Evolutionary conservation across 345 rosid species (phyloP).

Genomic region (Salix viminalis): DNA sequence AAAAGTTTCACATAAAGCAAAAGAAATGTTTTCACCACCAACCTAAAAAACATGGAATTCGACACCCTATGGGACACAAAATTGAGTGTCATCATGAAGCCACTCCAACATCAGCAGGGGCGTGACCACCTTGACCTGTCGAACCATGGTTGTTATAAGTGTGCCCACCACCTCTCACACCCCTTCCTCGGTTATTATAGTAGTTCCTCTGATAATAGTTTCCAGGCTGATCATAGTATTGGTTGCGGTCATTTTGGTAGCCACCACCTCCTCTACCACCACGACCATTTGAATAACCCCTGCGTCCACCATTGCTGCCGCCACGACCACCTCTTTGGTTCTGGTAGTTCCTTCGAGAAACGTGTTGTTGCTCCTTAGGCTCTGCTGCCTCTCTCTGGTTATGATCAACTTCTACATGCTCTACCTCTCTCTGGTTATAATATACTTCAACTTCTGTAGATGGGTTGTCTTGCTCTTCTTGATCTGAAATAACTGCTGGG

Average conservation of each 20-base stretch:
- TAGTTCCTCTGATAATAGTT: slow-evolving; percentile 65
- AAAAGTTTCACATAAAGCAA: slow-evolving; percentile 4
- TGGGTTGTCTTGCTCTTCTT: slow-evolving; percentile 40
- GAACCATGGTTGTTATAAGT: slow-evolving; percentile 37
- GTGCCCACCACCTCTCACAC: slow-evolving; percentile 52
- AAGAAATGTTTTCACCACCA: slow-evolving; percentile 8
- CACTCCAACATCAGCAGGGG: slow-evolving; percentile 46
- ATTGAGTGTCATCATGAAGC: slow-evolving; percentile 27
- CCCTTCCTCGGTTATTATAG: slow-evolving; percentile 59
- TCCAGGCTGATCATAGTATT: slow-evolving; percentile 58
- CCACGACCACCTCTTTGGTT: slow-evolving; percentile 70
- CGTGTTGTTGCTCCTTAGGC: slow-evolving; percentile 42
- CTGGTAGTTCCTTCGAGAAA: slow-evolving; percentile 56
- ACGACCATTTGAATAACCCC: slow-evolving; percentile 65
- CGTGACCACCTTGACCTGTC: slow-evolving; percentile 45
- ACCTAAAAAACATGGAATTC: background rate
- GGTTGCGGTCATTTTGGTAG: slow-evolving; percentile 64
- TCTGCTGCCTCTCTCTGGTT: slow-evolving; percentile 39
- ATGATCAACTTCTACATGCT: slow-evolving; percentile 31
- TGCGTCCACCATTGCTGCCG: slow-evolving; percentile 54
- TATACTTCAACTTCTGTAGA: slow-evolving; percentile 36
- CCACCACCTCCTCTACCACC: slow-evolving; percentile 64
- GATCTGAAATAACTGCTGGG: slow-evolving; percentile 25
- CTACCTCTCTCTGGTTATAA: slow-evolving; percentile 34
- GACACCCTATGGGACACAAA: background rate